These are phyloP conservation scores for Penicillium samsonianum DNA, from an alignment of 495 filamentous ascomycete species.

Conservation along the genomic window DNA sequence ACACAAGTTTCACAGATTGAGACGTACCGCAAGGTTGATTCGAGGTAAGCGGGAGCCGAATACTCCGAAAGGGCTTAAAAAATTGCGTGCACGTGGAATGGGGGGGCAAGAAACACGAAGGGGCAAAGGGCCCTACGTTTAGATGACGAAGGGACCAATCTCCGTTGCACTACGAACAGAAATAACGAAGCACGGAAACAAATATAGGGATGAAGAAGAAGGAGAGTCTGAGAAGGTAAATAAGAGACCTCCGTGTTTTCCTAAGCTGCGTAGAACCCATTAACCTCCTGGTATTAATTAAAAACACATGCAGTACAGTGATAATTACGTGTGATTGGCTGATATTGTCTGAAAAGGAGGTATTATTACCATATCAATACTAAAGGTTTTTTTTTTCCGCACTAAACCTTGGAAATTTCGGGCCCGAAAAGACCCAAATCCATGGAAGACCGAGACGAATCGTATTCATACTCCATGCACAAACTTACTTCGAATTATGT, in stretches of 20 bases:
- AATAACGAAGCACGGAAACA: not conserved
- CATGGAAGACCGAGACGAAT: too few relatives aligned
- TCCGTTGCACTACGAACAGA: conserved; percentile 1
- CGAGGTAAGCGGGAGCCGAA: conserved; percentile 22
- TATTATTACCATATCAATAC: conserved; percentile 11
- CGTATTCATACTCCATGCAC: too few relatives aligned
- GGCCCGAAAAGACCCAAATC: not conserved
- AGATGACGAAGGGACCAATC: conserved; percentile 13
- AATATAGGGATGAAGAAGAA: conserved; percentile 7
- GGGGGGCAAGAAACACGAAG: conserved; percentile 18
- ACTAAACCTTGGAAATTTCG: conserved; percentile 7
- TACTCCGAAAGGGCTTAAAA: conserved; percentile 26
- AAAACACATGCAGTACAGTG: conserved; percentile 5
- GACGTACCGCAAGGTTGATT: conserved; percentile 24
- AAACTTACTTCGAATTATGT: too few relatives aligned
- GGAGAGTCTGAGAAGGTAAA: conserved; percentile 16
- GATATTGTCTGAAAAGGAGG: not conserved
- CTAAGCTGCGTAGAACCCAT: conserved; percentile 1
- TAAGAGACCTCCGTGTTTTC: conserved; percentile 4
- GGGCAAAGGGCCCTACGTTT: conserved; percentile 15
- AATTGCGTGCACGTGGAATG: conserved; percentile 31
- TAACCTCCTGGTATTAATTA: conserved; percentile 27
- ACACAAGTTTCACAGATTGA: conserved; percentile 1
- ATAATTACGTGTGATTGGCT: conserved; percentile 1
- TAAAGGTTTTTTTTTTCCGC: conserved; percentile 11